Conservation (phyloP, 139 green algal genomes). For the Ostreobium quekettii region DNA sequence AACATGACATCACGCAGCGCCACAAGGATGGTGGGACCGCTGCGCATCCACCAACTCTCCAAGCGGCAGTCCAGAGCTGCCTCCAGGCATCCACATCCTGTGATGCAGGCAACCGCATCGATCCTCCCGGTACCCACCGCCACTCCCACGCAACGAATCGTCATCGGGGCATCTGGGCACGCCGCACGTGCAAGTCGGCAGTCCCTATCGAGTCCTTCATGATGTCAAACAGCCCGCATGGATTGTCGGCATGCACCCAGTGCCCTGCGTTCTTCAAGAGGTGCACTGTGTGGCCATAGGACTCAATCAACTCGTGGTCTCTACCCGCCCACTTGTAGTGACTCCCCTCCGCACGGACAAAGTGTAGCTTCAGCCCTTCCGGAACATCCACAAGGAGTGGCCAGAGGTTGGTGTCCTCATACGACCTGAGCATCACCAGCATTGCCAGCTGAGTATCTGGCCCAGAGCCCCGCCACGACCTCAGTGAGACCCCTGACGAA, state of each 20-base stretch:
- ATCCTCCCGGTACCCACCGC: too few relatives aligned
- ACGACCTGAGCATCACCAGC: slow-evolving; percentile 39
- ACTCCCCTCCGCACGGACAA: slow-evolving; percentile 69
- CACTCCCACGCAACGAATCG: too few relatives aligned
- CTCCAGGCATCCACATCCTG: too few relatives aligned
- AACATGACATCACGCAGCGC: too few relatives aligned
- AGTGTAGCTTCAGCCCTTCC: slow-evolving; percentile 62
- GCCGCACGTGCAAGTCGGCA: slow-evolving; percentile 39
- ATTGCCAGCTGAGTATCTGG: background rate
- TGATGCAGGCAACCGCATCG: too few relatives aligned
- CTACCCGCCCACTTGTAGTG: slow-evolving; percentile 43
- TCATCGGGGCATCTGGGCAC: too few relatives aligned
- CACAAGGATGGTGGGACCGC: too few relatives aligned
- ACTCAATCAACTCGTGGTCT: slow-evolving; percentile 49
- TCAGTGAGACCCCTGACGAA: background rate
- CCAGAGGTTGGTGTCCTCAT: slow-evolving; percentile 71
- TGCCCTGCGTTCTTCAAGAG: slow-evolving; percentile 61
- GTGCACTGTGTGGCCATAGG: slow-evolving; percentile 64
- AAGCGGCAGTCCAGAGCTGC: too few relatives aligned
- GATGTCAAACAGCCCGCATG: slow-evolving; percentile 68
- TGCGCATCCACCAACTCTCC: too few relatives aligned
- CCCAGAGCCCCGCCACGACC: background rate
- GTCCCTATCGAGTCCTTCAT: slow-evolving; percentile 52
- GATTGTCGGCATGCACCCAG: slow-evolving; percentile 87
- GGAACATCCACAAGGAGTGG: slow-evolving; percentile 51